These are phyloP conservation scores for Durusdinium trenchii DNA, from an alignment of 73 alveolate species.

Conservation along the genomic window DNA sequence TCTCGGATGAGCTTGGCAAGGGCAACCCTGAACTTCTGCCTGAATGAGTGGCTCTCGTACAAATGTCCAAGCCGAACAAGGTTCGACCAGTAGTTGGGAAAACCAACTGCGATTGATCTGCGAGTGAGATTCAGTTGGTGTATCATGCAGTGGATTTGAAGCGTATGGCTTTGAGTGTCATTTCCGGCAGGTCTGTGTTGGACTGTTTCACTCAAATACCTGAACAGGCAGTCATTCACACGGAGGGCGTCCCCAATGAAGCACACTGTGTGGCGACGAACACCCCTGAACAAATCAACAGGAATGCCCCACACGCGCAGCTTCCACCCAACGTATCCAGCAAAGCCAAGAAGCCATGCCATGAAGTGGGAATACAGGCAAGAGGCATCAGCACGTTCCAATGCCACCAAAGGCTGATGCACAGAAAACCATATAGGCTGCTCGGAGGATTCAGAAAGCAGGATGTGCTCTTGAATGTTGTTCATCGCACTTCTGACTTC, in stretches of 20 bases:
- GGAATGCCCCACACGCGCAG: not conserved
- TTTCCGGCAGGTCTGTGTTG: not conserved
- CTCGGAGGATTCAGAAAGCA: not conserved
- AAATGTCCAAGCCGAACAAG: conserved; percentile 27
- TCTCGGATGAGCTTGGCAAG: not conserved
- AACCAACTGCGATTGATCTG: not conserved
- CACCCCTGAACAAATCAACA: not conserved
- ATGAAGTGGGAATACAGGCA: not conserved
- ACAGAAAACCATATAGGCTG: not conserved
- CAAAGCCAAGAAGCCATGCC: not conserved
- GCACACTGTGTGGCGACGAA: not conserved
- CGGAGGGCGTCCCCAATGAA: conserved; percentile 25
- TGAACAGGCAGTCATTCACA: conserved; percentile 7
- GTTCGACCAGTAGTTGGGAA: not conserved
- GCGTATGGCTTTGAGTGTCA: not conserved
- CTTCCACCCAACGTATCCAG: not conserved
- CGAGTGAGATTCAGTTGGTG: conserved; percentile 7
- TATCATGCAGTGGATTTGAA: not conserved
- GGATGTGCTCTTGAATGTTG: not conserved
- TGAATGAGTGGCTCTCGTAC: not conserved
- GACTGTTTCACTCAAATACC: not conserved
- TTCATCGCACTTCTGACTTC: not conserved
- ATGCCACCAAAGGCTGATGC: conserved; percentile 17
- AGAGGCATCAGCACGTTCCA: not conserved
- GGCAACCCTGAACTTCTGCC: not conserved